Conservation (phyloP, 2,329 filamentous ascomycete genomes). For the Teratosphaeriaceae sp. region DNA sequence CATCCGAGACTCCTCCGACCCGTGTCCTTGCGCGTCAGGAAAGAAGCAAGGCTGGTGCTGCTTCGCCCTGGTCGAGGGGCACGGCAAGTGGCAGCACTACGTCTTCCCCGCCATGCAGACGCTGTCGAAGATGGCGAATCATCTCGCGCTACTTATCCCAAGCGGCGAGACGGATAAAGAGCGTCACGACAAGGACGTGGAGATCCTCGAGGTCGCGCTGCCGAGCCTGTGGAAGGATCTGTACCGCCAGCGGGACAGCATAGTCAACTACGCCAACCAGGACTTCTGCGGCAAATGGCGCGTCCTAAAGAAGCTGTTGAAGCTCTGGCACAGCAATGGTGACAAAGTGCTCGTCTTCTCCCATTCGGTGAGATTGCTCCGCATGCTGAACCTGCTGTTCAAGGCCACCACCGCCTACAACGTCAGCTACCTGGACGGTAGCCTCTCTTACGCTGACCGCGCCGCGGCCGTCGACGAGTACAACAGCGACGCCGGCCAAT, state of each 20-base stretch:
- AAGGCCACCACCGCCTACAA: slow-evolving; percentile 77
- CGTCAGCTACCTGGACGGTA: slow-evolving; percentile 83
- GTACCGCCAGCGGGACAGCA: slow-evolving; percentile 67
- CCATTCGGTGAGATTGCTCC: slow-evolving; percentile 78
- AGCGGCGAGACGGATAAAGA: slow-evolving; percentile 55
- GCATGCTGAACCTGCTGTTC: slow-evolving; percentile 79
- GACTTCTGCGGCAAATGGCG: slow-evolving; percentile 98
- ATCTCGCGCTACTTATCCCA: slow-evolving; percentile 83
- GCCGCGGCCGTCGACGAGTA: slow-evolving; percentile 78
- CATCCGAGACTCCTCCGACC: slow-evolving; percentile 61
- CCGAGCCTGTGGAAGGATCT: slow-evolving; percentile 69
- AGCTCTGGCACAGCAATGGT: slow-evolving; percentile 81
- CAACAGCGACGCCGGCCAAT: slow-evolving; percentile 79
- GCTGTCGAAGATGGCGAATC: slow-evolving; percentile 84
- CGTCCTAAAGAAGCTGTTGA: slow-evolving; percentile 75
- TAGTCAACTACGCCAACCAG: slow-evolving; percentile 74
- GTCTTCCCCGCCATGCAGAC: slow-evolving; percentile 81
- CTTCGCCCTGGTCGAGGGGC: slow-evolving; percentile 51
- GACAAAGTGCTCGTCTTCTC: slow-evolving; percentile 97
- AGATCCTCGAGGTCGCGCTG: slow-evolving; percentile 66
- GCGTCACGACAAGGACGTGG: slow-evolving; percentile 71
- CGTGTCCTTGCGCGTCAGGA: slow-evolving; percentile 62
- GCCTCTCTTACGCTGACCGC: slow-evolving; percentile 75
- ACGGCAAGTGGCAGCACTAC: slow-evolving; percentile 62
- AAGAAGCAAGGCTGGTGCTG: slow-evolving; percentile 81